Evolutionary conservation across 805 yeast genomes (phyloP), one percentile per base, ranked within the genome.

Genomic region (Metschnikowia aberdeeniae): DNA sequence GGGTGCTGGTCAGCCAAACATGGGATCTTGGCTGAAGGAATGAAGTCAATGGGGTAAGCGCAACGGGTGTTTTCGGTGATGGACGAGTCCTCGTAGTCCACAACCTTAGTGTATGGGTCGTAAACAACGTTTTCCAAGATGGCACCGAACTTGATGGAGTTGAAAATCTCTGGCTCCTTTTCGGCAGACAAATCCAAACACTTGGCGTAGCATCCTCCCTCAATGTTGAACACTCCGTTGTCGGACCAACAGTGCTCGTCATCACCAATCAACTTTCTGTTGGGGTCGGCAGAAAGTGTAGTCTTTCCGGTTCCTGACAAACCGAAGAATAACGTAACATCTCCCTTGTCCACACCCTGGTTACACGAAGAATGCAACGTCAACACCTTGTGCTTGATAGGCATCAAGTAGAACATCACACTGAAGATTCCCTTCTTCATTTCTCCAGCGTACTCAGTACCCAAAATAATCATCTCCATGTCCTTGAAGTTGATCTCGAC

Each of bases 171-270:
- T 42, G 99, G 99, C 77, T 92, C 99, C 73, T 86, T 92, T 72
- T 88, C 97, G 54, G 76, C 84, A 42, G 88, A 74, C 55, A 92
- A 77, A 61, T 88, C 96, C 55, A 92, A 76, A 76, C 97, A 90
- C 75, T 92, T 92, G 61, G 98, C 98, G 76, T 92, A 92, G 78
- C 99, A 92, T 56, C 99, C 99, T 70, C 99, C 99, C 76, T 92
- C 99, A 62, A 92, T 90, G 81, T 93, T 93, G 84, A 92, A 92
- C 49, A 92, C 97, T 74, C 99, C 99, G 57, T 86, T 76, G 70
- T 92, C 95, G 14, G 97, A 87, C 99, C 99, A 92, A 77, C 98
- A 92, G 76, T 92, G 99, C 75, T 92, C 99, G 67, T 92, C 99
- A 68, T 92, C 99, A 68, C 99, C 99, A 64, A 92, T 92, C 67